A percentile compares a stretch with the other conserved stretches of the same genome.
These are phyloP conservation scores for Macrolepiota dolichaula DNA, from an alignment of 768 basidiomycete species.

Conservation along the genomic window DNA sequence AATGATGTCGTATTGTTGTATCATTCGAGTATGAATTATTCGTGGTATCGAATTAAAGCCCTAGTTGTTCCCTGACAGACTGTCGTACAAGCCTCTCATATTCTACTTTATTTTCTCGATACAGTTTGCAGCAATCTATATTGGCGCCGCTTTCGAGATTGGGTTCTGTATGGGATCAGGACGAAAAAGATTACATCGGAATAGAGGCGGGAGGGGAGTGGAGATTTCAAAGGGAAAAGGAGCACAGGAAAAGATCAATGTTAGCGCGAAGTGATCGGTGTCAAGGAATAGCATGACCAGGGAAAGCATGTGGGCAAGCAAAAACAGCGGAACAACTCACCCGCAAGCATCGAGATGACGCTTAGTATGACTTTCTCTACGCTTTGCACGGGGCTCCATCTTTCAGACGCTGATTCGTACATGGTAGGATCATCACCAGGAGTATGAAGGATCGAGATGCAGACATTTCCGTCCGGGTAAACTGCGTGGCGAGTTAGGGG, in stretches of 20 bases:
- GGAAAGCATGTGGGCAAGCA: background rate
- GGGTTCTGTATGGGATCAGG: constrained; percentile 64
- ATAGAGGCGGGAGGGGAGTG: no score
- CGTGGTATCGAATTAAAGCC: constrained; percentile 41
- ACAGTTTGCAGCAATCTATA: constrained; percentile 96
- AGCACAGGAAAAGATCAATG: background rate
- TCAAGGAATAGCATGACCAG: background rate
- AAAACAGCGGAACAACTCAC: constrained; percentile 37
- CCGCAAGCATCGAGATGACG: constrained; percentile 96
- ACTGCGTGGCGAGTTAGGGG: constrained; percentile 46
- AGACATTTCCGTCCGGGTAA: constrained; percentile 94
- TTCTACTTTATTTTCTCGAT: constrained; percentile 83
- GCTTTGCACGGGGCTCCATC: constrained; percentile 99
- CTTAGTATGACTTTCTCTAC: constrained; percentile 96
- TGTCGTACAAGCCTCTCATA: constrained; percentile 85
- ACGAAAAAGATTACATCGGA: no score
- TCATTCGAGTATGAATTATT: background rate
- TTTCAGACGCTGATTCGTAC: constrained; percentile 93
- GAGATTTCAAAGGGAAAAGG: background rate
- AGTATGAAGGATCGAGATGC: constrained; percentile 96
- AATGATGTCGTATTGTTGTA: background rate
- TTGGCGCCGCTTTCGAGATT: constrained; percentile 98
- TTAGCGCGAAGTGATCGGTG: constrained; percentile 10
- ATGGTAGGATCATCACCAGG: constrained; percentile 90
- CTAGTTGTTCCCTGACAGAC: constrained; percentile 84